A percentile compares a stretch with the other conserved stretches of the same genome.
phyloP scores from a whole-genome alignment of 805 yeast genomes.

The Sungouiozyma intestinalis region DNA sequence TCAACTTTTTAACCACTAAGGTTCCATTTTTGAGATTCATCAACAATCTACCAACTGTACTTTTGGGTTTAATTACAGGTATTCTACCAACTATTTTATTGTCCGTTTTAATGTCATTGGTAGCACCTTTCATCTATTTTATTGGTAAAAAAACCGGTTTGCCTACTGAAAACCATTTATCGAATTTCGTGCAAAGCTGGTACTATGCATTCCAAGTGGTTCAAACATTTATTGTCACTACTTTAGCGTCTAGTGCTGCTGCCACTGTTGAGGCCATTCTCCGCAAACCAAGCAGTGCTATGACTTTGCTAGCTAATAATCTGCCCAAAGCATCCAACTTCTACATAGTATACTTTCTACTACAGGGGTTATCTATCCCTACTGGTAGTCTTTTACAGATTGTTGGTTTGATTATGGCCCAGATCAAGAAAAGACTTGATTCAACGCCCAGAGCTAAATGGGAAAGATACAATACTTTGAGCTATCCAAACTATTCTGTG shows the following conservation, averaged over 20 bases:
- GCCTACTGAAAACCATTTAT: constrained; percentile 61
- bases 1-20: constrained; percentile 58
- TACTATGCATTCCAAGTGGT: constrained; percentile 85
- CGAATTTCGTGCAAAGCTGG: constrained; percentile 77
- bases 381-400: constrained; percentile 71
- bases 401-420: constrained; percentile 60
- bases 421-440: constrained; percentile 66
- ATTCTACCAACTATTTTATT: constrained; percentile 74
- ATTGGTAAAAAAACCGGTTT: constrained; percentile 70
- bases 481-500: constrained; percentile 70
- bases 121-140: constrained; percentile 73
- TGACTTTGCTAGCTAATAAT: constrained; percentile 61
- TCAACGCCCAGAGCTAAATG: constrained; percentile 88
- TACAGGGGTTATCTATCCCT: constrained; percentile 71
- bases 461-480: constrained; percentile 57
- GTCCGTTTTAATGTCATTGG: constrained; percentile 72
- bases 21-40: constrained; percentile 70
- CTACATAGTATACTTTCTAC: constrained; percentile 69
- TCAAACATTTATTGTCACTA: constrained; percentile 77
- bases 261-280: constrained; percentile 66
- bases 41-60: constrained; percentile 53
- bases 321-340: constrained; percentile 88
- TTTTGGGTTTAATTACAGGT: constrained; percentile 82
- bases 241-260: constrained; percentile 72
- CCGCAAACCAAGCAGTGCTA: constrained; percentile 55